Base-by-base conservation (phyloP, 257 asterid species). In the Craterostigma plantagineum region DNA sequence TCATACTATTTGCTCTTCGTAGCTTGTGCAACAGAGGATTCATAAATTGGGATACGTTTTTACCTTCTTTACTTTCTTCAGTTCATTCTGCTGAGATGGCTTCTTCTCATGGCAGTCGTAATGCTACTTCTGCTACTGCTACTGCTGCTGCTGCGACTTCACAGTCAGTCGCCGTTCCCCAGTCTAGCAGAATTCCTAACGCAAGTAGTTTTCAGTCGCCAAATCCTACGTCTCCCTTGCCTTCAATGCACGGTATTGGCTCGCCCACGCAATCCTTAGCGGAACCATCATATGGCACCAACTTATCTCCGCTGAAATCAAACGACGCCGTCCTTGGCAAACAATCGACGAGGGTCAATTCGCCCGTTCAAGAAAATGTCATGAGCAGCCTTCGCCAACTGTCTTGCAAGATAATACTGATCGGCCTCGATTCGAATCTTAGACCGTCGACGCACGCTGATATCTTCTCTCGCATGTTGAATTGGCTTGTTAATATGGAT, bases 401-500 rank as follows among this genome's bases (percentile, higher is more conserved):
- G 63, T 79, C 86, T 46, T 87, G 95, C 75, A 87, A 82, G 75
- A 82, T 82, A 63, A 75, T 82, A 47, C 58, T 87, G 69, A 62
- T 72, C 18, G 73, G 86, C 54, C 82, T 87, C 18, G 81, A 70
- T 43, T 82, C 79, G 58, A 66, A 64, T 68, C 67, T 87, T 34
- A 74, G 69, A 79, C 95, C 98, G 18, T 72, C 66, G 17, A 82
- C 98, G 14, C 77, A 70, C 53, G 75, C 82, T 10, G 92, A 87
- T 50, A 61, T 82, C 61, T 72, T 87, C 51, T 63, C 51, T 59
- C 85, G 83, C 64, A 76, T 87, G 81, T 45, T 87, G 60, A 74
- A 76, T 63, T 87, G 98, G 98, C 79, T 87, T 48, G 63, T 72
- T 62, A 74, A 75, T 55, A 76, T 93, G 93, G 98, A 82, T 61